Percentiles rank a stretch among this genome's conserved stretches.
Conservation (phyloP, 2,329 filamentous ascomycete species). For the Aaosphaeria pasadenensis region DNA sequence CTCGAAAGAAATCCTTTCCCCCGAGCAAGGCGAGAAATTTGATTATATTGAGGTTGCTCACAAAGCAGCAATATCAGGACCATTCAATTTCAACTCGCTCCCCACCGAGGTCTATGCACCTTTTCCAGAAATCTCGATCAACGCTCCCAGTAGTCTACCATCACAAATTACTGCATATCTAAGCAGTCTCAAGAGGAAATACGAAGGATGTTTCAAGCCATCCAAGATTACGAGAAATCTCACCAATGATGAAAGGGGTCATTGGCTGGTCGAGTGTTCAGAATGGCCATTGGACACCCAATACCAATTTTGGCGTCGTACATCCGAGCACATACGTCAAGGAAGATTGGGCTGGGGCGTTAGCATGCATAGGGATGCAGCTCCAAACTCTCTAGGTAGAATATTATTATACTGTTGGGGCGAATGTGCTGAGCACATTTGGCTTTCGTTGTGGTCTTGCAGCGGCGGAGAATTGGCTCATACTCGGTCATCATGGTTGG, state of each 20-base stretch:
- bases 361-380: constrained; percentile 46
- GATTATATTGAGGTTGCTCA: no score
- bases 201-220: constrained; percentile 32
- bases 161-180: constrained; percentile 27
- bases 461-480: constrained; percentile 61
- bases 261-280: constrained; percentile 66
- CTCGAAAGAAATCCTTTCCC: no score
- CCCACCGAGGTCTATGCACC: constrained; percentile 23
- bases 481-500: constrained; percentile 64
- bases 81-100: constrained; percentile 17
- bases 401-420: constrained; percentile 78
- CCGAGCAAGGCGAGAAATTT: no score
- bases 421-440: constrained; percentile 67
- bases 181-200: constrained; percentile 21
- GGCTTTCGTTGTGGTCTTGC: constrained; percentile 70
- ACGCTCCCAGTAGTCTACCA: constrained; percentile 15
- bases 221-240: constrained; percentile 46
- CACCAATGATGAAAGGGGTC: constrained; percentile 66
- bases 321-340: constrained; percentile 58
- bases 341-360: constrained; percentile 67
- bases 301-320: constrained; percentile 58
- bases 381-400: constrained; percentile 32
- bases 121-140: constrained; percentile 17
- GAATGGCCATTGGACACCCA: constrained; percentile 52
- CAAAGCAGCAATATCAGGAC: no score